phyloP scores from a whole-genome alignment of 2,329 filamentous ascomycete species.

The Aquanectria penicillioides region DNA sequence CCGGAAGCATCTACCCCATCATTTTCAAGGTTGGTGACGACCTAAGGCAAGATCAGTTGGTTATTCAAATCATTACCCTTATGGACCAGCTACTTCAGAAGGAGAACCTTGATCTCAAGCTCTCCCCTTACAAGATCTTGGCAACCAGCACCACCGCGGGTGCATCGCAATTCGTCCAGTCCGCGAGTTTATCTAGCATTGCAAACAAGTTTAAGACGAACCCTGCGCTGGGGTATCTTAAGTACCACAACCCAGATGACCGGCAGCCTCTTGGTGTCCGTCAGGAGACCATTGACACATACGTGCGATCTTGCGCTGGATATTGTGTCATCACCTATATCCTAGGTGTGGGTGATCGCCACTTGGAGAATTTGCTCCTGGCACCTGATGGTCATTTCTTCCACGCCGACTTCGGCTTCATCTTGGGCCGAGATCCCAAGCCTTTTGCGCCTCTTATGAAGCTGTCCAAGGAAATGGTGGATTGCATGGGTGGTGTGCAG shows the following conservation, averaged over 20 bases:
- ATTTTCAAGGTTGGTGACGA: constrained; percentile 99
- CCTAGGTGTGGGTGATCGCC: constrained; percentile 92
- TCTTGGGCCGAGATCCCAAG: constrained; percentile 95
- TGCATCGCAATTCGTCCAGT: constrained; percentile 92
- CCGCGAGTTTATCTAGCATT: constrained; percentile 84
- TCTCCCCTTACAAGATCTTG: constrained; percentile 95
- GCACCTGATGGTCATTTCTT: constrained; percentile 94
- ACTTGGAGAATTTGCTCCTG: constrained; percentile 93
- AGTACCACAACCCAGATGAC: constrained; percentile 88
- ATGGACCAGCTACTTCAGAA: constrained; percentile 97
- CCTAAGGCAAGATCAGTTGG: constrained; percentile 93
- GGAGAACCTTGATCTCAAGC: constrained; percentile 93
- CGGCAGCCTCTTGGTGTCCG: constrained; percentile 84
- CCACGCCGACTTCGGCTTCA: constrained; percentile 98
- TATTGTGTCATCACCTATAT: constrained; percentile 99
- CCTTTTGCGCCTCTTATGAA: constrained; percentile 98
- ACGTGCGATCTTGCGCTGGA: constrained; percentile 93
- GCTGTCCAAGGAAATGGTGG: constrained; percentile 96
- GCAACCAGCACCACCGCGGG: constrained; percentile 91
- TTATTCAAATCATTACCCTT: constrained; percentile 95
- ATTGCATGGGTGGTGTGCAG: constrained; percentile 90
- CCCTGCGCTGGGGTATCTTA: constrained; percentile 83
- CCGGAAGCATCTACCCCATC: constrained; percentile 84
- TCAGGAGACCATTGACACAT: constrained; percentile 93
- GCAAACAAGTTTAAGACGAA: constrained; percentile 82